Evolutionary conservation across 1,139 yeast species (phyloP).

Genomic region (Debaryomyces udenii): DNA sequence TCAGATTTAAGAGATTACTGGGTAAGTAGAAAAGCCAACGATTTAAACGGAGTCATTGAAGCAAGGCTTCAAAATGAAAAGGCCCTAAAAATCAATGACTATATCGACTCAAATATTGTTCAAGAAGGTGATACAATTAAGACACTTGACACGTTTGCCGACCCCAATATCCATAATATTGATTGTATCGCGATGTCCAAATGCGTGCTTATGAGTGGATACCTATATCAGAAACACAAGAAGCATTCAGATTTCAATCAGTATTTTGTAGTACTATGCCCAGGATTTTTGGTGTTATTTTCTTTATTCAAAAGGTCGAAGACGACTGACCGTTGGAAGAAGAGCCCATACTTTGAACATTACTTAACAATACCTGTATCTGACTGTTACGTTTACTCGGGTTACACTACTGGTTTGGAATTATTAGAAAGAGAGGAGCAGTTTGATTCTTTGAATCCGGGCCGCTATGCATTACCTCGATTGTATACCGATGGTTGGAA

Average conservation of each 20-base stretch:
- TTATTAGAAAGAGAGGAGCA: constrained; percentile 51
- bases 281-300: constrained; percentile 64
- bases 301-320: constrained; percentile 50
- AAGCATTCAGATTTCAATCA: constrained; percentile 68
- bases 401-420: constrained; percentile 60
- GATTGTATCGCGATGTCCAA: constrained; percentile 62
- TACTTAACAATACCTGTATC: constrained; percentile 61
- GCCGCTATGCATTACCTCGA: constrained; percentile 64
- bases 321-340: constrained; percentile 48
- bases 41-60: constrained; percentile 36
- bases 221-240: constrained; percentile 65
- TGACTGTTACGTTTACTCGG: constrained; percentile 77
- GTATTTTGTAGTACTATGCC: constrained; percentile 65
- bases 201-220: constrained; percentile 64
- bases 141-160: constrained; percentile 53
- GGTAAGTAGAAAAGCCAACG: constrained; percentile 51
- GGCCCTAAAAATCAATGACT: constrained; percentile 55
- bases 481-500: constrained; percentile 83
- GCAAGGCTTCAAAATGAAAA: constrained; percentile 51
- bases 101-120: constrained; percentile 58
- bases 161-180: constrained; percentile 55
- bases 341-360: constrained; percentile 48
- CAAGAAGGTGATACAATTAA: constrained; percentile 59
- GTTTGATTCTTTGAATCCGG: constrained; percentile 53
- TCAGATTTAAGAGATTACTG: constrained; percentile 56